A percentile compares a stretch with the other conserved stretches of the same genome.
Conservation (phyloP, 306 rosid genomes). For the Trifolium repens region DNA sequence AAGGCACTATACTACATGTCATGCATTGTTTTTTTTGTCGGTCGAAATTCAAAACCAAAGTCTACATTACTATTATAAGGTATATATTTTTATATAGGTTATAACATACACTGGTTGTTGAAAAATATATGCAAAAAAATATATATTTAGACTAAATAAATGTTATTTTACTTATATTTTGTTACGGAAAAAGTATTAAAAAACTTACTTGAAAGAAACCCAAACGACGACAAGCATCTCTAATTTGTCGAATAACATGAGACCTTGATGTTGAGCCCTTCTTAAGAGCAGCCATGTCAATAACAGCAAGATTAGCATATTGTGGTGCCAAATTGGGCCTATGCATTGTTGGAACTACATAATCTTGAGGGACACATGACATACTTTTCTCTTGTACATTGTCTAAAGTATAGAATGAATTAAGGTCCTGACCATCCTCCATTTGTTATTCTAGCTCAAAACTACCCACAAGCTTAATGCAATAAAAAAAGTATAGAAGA, state of each 20-base stretch:
- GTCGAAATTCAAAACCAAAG: no score
- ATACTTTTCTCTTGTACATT: conserved; percentile 31
- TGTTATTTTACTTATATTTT: no score
- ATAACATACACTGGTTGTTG: no score
- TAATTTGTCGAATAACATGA: conserved; percentile 32
- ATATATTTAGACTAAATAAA: no score
- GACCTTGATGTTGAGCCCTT: conserved; percentile 39
- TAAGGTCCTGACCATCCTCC: not conserved
- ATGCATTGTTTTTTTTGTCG: no score
- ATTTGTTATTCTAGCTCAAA: not conserved
- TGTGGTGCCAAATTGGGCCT: conserved; percentile 41
- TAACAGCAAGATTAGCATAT: conserved; percentile 42
- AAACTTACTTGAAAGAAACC: conserved; percentile 61
- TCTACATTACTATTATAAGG: no score
- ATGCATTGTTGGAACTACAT: conserved; percentile 44
- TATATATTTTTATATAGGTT: no score
- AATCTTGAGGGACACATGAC: conserved; percentile 47
- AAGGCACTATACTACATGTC: no score
- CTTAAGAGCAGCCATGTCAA: conserved; percentile 48
- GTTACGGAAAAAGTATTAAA: no score
- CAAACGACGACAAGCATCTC: conserved; percentile 44
- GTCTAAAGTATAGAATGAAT: conserved; percentile 7
- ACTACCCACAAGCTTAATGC: not conserved
- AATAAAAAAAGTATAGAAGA: not conserved
- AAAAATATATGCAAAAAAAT: no score